Evolutionary conservation across 2,329 filamentous ascomycete genomes (phyloP), one percentile per base, ranked within the genome.

Genomic region (Amylocarpus encephaloides): DNA sequence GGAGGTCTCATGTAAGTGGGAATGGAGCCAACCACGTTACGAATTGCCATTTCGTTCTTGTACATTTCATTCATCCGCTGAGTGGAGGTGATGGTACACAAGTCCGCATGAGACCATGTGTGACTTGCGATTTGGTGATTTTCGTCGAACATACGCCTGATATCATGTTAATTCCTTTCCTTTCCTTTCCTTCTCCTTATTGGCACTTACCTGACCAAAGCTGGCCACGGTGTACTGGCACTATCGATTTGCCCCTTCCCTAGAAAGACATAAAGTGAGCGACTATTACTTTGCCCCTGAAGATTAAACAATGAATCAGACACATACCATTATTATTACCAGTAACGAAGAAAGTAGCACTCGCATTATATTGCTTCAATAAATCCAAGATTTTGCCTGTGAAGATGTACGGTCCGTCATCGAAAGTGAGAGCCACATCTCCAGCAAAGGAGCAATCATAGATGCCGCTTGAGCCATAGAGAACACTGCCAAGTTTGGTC

Each of bases 381-480:
- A 83, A 68, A 61, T 85, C 77, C 22, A 86, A 71, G 11, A 86
- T 72, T 53, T 82, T 75, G 36, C 68, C 67, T 1, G 82, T 86
- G 64, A 80, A 84, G 26, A 74, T 67, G 55, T 76, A 78, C 11
- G 82, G 83, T 2, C 83, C 83, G 59, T 86, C 83, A 58, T 86
- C 83, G 58, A 78, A 86, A 1, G 82, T 86, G 49, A 86, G 64
- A 15, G 83, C 83, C 58, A 86, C 74, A 10, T 78, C 78, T 46
- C 81, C 79, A 2, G 74, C 70, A n/a, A 70, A 70, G n/a, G 67
- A 67, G 56, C 78, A 82, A 54, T 72, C 68, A 58, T 79, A 79
- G 53, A 85, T 78, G 22, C 76, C 75, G 10, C 65, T 71, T 32
- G 76, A 71, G n/a, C 80, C 80, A 51, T 83, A 83, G 0, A 71